Evolutionary conservation across 1,284 basidiomycete genomes (phyloP), one percentile per base, ranked within the genome.

Genomic region (Ganoderma sinense): DNA sequence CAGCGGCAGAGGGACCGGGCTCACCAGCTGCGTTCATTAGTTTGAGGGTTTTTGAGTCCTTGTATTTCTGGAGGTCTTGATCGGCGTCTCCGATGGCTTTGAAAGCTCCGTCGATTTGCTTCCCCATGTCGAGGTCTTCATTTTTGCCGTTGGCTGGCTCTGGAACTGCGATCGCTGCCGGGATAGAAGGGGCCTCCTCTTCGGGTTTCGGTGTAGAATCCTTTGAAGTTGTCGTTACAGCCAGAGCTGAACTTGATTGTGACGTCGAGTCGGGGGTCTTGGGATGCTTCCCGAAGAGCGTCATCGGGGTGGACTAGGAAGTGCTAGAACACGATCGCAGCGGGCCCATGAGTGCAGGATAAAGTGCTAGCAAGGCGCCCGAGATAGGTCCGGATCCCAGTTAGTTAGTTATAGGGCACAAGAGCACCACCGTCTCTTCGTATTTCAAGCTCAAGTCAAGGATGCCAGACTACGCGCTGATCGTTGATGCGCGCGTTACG

Each of bases 11-110:
- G n/a, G 23, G 8, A 56, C 29, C 18, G 14, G 31, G 53, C 53
- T 20, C 31, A 71, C 72, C 68, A 2, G 72, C 63, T 23, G 53
- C 66, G 51, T 73, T 69, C 1, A 71, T 20, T 10, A 66, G 3
- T 16, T 64, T 69, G 13, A 48, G 43, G 2, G 56, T 20, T 14
- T 41, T 67, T 1, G 67, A 68, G 26, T 43, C 62, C 16, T 62
- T 43, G 41, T 73, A 73, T 2, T 66, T 59, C 16, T 64, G 60
- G 36, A 66, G 53, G 7, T 55, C 65, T 6, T 45, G 45, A 4
- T 68, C 60, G 13, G 72, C 69, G 18, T 45, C 48, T 10, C 23
- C 56, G 8, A 73, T 45, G 0, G 58, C 33, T 13, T 43, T 53
- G 60, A 56, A 70, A 4, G 71, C 69, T 8, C 63, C 65, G n/a